Evolutionary conservation across 2,329 filamentous ascomycete genomes (phyloP), one percentile per base, ranked within the genome.

Genomic region (Botrytis deweyae): DNA sequence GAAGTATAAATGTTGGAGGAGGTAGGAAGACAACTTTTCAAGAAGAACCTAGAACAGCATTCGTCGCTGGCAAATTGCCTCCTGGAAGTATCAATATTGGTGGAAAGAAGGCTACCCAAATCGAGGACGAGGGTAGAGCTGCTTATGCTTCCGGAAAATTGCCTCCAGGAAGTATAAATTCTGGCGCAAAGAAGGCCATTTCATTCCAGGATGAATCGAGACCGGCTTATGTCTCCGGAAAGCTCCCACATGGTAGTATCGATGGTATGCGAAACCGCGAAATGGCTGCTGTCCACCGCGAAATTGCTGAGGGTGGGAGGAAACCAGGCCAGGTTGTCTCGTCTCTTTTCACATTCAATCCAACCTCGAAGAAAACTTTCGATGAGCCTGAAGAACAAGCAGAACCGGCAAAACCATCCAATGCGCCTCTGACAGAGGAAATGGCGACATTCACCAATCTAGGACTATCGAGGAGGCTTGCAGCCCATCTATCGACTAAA

Each of bases 291-390:
- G 65, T 55, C 49, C 42, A 63, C 42, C 68, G 74, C 75, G 75
- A 75, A 73, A 75, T 74, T 79, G 80, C 73, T 81, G 85, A 61
- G 74, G 78, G 74, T 72, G 80, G 78, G 76, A 76, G 79, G 70
- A 84, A 85, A 74, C 84, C 85, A 40, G 85, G 86, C 71, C 89
- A 93, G 78, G 88, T 98, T 74, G 92, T 97, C 38, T 98, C 96
- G 9, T 95, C 94, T 20, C 87, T 99, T 3, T 99, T 98, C 84
- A 93, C 94, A 1, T 95, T 90, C 83, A 99, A 98, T 76, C 95
- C 95, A 0, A 84, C 87, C 7, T 88, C 93, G 6, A 91, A 89
- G 75, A 93, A 90, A 2, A 86, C 87, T 55, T 86, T 88, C 52
- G 85, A 88, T 12, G 81, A 82, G 4, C 82, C 85, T 1, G 81